Conservation (phyloP, 352 stramenopile species). For the Ophiocytium majus region DNA sequence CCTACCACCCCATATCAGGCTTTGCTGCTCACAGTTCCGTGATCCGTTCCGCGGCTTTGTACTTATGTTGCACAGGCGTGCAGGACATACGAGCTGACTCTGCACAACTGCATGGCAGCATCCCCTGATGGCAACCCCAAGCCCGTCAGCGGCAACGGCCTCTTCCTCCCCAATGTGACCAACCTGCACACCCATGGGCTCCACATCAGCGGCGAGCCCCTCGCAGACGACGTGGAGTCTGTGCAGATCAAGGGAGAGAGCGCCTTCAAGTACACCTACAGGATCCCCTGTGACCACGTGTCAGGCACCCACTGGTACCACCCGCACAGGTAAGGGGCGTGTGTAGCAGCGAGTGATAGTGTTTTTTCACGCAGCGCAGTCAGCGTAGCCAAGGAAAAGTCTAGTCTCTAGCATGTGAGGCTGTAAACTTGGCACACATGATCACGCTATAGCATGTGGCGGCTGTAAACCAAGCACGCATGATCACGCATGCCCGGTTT, state of each 20-base stretch:
- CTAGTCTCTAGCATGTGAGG: too few relatives aligned
- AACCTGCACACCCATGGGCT: constrained; percentile 53
- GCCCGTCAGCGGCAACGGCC: constrained; percentile 31
- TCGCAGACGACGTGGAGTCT: constrained; percentile 25
- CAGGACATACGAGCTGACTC: too few relatives aligned
- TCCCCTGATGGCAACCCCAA: too few relatives aligned
- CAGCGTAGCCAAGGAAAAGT: too few relatives aligned
- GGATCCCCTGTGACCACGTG: constrained; percentile 43
- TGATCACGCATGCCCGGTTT: neutral
- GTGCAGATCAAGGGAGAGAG: neutral
- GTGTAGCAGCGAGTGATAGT: neutral
- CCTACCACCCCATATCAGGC: too few relatives aligned
- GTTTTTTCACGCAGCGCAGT: too few relatives aligned
- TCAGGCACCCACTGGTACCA: constrained; percentile 53
- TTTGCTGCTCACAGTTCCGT: too few relatives aligned
- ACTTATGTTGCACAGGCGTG: too few relatives aligned
- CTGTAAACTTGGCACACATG: neutral
- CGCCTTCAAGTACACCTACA: constrained; percentile 28
- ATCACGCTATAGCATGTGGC: neutral
- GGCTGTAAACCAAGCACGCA: neutral
- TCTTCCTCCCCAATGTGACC: constrained; percentile 43
- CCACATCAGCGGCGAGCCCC: constrained; percentile 38
- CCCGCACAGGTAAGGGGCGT: constrained; percentile 25
- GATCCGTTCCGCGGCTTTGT: too few relatives aligned
- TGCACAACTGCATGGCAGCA: too few relatives aligned